phyloP scores from a whole-genome alignment of 805 yeast species.

The Cyberlindnera bimundalis region DNA sequence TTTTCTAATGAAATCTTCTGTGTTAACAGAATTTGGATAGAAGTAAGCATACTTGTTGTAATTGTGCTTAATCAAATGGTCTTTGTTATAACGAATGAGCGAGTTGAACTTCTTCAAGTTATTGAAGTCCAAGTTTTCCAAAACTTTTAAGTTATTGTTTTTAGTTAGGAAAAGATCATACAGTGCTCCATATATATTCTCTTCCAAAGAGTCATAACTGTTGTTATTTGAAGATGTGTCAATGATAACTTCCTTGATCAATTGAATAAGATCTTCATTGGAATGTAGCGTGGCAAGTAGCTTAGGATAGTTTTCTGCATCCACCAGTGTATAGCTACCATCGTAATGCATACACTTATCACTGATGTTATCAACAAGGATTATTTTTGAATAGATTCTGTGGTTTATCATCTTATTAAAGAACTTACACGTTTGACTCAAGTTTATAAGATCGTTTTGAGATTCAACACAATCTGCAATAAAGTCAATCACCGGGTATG shows the following conservation, averaged over 20 bases:
- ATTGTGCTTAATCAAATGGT: slow-evolving; percentile 26
- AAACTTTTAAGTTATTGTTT: slow-evolving; percentile 23
- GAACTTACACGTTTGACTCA: slow-evolving; percentile 26
- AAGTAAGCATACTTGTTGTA: slow-evolving; percentile 25
- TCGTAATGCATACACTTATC: slow-evolving; percentile 22
- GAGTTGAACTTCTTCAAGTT: slow-evolving; percentile 29
- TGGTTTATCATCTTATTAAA: slow-evolving; percentile 27
- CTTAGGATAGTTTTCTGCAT: slow-evolving; percentile 25
- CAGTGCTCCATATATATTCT: slow-evolving; percentile 23
- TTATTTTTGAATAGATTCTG: slow-evolving; percentile 25
- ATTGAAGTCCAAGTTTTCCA: slow-evolving; percentile 26
- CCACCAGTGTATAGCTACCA: slow-evolving; percentile 25
- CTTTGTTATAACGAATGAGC: slow-evolving; percentile 22
- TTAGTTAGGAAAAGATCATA: slow-evolving; percentile 28
- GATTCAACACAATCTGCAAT: slow-evolving; percentile 28
- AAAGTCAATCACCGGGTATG: slow-evolving; percentile 28
- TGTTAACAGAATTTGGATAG: slow-evolving; percentile 15
- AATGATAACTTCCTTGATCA: slow-evolving; percentile 26
- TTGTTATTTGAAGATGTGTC: slow-evolving; percentile 25
- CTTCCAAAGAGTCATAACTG: slow-evolving; percentile 24
- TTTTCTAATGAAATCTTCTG: slow-evolving; percentile 17
- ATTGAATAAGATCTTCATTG: slow-evolving; percentile 24
- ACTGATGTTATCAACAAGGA: slow-evolving; percentile 25
- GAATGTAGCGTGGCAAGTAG: slow-evolving; percentile 28
- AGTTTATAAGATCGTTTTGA: slow-evolving; percentile 27